These are phyloP conservation scores for Leucocoprinus birnbaumii DNA, from an alignment of 768 basidiomycete species.

Conservation along the genomic window DNA sequence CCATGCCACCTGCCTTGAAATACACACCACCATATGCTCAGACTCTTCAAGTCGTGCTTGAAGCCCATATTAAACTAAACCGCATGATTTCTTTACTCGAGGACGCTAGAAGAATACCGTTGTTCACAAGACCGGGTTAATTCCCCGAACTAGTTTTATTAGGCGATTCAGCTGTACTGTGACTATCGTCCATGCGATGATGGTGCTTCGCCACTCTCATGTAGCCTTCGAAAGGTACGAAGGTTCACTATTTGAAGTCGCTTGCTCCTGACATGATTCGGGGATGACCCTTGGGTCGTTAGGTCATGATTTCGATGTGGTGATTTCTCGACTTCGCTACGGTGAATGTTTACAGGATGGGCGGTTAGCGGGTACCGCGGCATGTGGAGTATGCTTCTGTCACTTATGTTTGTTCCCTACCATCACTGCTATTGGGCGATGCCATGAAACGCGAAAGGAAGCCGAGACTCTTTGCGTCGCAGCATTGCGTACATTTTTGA, in stretches of 20 bases:
- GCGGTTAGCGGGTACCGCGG: no score
- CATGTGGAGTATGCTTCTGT: no score
- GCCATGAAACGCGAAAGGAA: not conserved
- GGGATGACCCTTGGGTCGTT: no score
- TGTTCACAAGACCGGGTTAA: not conserved
- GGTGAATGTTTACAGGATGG: no score
- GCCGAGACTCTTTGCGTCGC: not conserved
- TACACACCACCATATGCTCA: not conserved
- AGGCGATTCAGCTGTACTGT: not conserved
- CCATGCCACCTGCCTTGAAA: not conserved
- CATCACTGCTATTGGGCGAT: not conserved
- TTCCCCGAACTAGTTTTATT: not conserved
- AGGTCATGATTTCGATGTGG: no score
- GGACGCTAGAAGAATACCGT: not conserved
- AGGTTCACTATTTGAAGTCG: no score
- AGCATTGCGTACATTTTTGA: no score
- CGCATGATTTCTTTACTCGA: not conserved
- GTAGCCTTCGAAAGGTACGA: no score
- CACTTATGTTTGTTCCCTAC: no score
- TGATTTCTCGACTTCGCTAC: no score
- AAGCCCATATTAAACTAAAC: not conserved
- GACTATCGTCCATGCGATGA: not conserved
- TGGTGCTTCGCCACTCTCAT: not conserved
- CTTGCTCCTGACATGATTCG: no score
- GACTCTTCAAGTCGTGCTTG: not conserved